Evolutionary conservation across 106 monocot genomes (phyloP).

Genomic region (Hemerocallis citrina): DNA sequence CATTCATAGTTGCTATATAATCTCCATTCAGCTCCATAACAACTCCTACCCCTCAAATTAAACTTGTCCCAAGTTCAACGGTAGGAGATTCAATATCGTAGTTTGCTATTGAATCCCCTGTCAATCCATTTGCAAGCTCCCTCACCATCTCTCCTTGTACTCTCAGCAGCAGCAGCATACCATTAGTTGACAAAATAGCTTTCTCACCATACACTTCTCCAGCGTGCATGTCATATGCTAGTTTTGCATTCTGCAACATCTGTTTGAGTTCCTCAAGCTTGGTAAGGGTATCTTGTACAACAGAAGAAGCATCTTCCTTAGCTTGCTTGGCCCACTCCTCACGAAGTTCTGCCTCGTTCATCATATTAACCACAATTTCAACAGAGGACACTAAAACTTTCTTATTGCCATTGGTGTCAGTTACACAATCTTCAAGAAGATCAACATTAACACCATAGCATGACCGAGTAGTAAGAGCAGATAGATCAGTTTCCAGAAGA

Average conservation of each 20-base stretch:
- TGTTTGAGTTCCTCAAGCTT: constrained; percentile 62
- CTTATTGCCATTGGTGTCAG: constrained; percentile 61
- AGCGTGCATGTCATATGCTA: constrained; percentile 72
- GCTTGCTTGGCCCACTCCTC: constrained; percentile 42
- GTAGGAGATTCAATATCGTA: no score
- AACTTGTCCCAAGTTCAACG: no score
- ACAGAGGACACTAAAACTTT: constrained; percentile 34
- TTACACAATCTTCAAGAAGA: constrained; percentile 38
- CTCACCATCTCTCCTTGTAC: no score
- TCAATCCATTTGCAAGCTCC: no score
- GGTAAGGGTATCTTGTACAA: constrained; percentile 43
- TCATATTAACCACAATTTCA: constrained; percentile 35
- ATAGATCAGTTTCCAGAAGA: background rate
- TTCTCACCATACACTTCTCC: no score
- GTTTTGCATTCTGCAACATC: constrained; percentile 49
- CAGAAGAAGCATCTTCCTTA: constrained; percentile 40
- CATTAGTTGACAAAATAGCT: no score
- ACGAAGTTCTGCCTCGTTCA: constrained; percentile 34
- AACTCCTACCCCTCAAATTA: no score
- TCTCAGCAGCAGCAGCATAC: no score
- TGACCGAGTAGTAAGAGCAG: constrained; percentile 21
- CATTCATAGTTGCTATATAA: no score
- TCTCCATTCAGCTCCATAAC: no score
- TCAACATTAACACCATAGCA: constrained; percentile 38
- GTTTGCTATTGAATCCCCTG: no score